Evolutionary conservation across 2,329 filamentous ascomycete species (phyloP).

Genomic region (Eutypella sp.): DNA sequence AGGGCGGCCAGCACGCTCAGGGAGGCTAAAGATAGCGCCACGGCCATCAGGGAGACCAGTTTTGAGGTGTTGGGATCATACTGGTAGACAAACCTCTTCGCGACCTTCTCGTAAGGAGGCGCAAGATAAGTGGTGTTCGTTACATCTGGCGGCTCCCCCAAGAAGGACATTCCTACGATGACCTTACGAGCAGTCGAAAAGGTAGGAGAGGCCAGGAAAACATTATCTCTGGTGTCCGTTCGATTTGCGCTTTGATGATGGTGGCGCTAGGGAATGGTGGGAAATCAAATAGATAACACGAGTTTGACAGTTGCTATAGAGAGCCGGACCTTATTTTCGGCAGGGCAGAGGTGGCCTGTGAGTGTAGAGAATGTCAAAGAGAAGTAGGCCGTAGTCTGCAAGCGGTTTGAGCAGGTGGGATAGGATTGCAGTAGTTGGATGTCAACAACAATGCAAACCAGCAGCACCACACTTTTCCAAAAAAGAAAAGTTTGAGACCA

Average conservation of each 20-base stretch:
- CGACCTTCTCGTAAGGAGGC: background rate
- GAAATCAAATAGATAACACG: background rate
- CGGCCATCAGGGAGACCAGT: constrained; percentile 27
- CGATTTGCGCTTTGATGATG: no score
- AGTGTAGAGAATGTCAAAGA: no score
- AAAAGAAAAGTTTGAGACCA: no score
- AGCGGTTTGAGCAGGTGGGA: no score
- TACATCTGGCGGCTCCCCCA: background rate
- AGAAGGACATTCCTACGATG: background rate
- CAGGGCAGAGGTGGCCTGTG: no score
- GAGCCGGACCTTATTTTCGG: no score
- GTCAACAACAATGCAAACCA: no score
- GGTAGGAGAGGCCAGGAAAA: background rate
- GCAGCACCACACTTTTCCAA: no score
- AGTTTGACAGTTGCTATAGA: no score
- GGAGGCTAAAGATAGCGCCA: constrained; percentile 38
- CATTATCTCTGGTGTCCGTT: background rate
- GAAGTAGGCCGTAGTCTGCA: no score
- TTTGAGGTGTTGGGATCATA: constrained; percentile 7
- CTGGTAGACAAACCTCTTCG: background rate
- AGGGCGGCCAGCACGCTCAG: constrained; percentile 54
- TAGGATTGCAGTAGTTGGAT: no score
- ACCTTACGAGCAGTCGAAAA: background rate
- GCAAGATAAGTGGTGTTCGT: background rate
- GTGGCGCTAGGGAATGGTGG: background rate